Conservation (phyloP, 768 basidiomycete genomes). For the Calocybe gangraenosa region DNA sequence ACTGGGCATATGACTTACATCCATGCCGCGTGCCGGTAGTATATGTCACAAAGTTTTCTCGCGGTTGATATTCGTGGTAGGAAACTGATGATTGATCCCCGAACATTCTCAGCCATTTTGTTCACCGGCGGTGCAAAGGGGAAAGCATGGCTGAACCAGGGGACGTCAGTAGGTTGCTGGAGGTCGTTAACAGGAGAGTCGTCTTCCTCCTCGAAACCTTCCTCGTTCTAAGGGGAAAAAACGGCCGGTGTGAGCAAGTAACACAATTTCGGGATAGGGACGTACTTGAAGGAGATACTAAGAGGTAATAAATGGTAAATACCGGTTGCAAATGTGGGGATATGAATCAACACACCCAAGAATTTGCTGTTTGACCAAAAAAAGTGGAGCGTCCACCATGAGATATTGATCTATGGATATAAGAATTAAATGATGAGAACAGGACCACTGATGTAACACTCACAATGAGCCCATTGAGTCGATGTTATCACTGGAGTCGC, state of each 20-base stretch:
- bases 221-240: slow-evolving; percentile 47
- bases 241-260: neutral
- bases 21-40: slow-evolving; percentile 69
- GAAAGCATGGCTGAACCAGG: slow-evolving; percentile 59
- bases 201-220: slow-evolving; percentile 52
- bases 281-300: slow-evolving; percentile 66
- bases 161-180: slow-evolving; percentile 45
- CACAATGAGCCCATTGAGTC: slow-evolving; percentile 66
- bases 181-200: slow-evolving; percentile 30
- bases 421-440: slow-evolving; percentile 2
- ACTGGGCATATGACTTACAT: slow-evolving; percentile 42
- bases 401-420: slow-evolving; percentile 48
- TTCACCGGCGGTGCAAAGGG: slow-evolving; percentile 46
- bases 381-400: slow-evolving; percentile 60
- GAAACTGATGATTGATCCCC: slow-evolving; percentile 38
- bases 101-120: slow-evolving; percentile 40
- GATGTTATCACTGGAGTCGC: slow-evolving; percentile 51
- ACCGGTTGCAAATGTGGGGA: slow-evolving; percentile 6
- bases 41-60: slow-evolving; percentile 40
- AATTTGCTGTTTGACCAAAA: slow-evolving; percentile 63
- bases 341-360: slow-evolving; percentile 44
- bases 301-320: slow-evolving; percentile 2
- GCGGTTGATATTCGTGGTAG: slow-evolving; percentile 41
- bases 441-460: slow-evolving; percentile 17
- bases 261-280: slow-evolving; percentile 1